A percentile compares a stretch with the other conserved stretches of the same genome.
Evolutionary conservation across 1,284 basidiomycete genomes (phyloP).

Genomic region (Pascua sp.): DNA sequence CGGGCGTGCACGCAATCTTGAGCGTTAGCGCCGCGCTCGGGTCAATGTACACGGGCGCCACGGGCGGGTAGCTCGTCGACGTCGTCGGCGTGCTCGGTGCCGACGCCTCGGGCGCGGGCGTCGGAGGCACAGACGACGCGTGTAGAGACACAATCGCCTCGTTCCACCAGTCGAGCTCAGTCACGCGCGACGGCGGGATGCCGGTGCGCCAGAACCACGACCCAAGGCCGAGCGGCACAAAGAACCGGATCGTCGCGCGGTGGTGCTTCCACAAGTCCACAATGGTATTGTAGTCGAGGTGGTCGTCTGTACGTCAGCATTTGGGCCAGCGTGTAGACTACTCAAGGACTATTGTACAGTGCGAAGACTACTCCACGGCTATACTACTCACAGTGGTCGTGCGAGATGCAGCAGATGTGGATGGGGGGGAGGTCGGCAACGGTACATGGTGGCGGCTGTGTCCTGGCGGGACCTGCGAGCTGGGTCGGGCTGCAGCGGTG

Average conservation of each 20-base stretch:
- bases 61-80: not conserved
- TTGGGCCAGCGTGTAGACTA: too few species aligned
- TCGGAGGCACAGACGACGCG: not conserved
- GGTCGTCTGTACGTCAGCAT: slow-evolving; percentile 37
- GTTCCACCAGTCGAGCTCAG: slow-evolving; percentile 49
- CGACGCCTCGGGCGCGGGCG: not conserved
- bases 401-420: slow-evolving; percentile 44
- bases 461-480: slow-evolving; percentile 44
- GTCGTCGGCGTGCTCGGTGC: not conserved
- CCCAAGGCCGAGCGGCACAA: slow-evolving; percentile 45
- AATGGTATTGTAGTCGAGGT: slow-evolving; percentile 48
- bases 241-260: slow-evolving; percentile 42
- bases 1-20: slow-evolving; percentile 46
- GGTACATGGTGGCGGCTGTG: slow-evolving; percentile 41
- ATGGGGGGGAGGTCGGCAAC: slow-evolving; percentile 44
- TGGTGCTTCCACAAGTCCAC: slow-evolving; percentile 45
- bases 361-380: not conserved
- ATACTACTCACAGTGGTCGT: slow-evolving; percentile 45
- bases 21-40: slow-evolving; percentile 23
- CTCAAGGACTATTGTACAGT: too few species aligned
- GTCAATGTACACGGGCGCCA: slow-evolving; percentile 6
- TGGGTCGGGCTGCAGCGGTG: slow-evolving; percentile 47
- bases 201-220: slow-evolving; percentile 41
- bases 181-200: slow-evolving; percentile 39
- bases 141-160: slow-evolving; percentile 41